Conservation (phyloP, 208 protist species). For the Balamuthia mandrillaris region DNA sequence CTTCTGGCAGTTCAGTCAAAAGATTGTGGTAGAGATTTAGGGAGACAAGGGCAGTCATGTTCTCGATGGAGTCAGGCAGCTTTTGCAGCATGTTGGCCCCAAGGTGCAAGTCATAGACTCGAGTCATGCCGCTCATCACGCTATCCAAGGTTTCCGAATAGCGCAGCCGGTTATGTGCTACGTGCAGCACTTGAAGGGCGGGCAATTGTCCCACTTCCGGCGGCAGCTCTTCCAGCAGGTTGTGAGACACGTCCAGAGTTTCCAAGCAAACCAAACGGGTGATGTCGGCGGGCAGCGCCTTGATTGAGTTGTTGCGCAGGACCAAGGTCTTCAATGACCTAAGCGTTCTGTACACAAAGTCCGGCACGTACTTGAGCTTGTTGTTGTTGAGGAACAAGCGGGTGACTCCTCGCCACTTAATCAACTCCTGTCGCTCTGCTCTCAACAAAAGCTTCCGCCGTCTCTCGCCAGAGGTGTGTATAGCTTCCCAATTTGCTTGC, state of each 20-base stretch:
- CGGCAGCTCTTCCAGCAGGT: slow-evolving; percentile 19
- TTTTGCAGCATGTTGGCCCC: slow-evolving; percentile 7
- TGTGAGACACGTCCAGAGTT: slow-evolving; percentile 16
- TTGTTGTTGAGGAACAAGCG: slow-evolving; percentile 9
- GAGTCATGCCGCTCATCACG: not conserved
- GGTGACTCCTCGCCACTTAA: slow-evolving; percentile 12
- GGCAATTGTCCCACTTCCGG: not conserved
- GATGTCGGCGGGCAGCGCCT: not conserved
- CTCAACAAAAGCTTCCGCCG: not conserved
- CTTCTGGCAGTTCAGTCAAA: not conserved
- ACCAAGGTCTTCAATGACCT: slow-evolving; percentile 13
- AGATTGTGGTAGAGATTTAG: slow-evolving; percentile 32
- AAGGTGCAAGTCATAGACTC: slow-evolving; percentile 1
- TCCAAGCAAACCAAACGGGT: not conserved
- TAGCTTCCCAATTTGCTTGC: too few relatives aligned
- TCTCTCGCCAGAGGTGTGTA: too few relatives aligned
- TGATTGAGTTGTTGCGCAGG: not conserved
- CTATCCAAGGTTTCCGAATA: not conserved
- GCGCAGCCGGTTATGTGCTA: not conserved
- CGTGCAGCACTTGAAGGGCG: not conserved
- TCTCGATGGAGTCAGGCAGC: slow-evolving; percentile 3
- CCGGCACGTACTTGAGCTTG: not conserved
- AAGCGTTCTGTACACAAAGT: not conserved
- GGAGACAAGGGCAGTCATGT: not conserved
- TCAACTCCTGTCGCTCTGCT: not conserved